Conservation (phyloP, 2,329 filamentous ascomycete genomes). For the Neonectria sp. region DNA sequence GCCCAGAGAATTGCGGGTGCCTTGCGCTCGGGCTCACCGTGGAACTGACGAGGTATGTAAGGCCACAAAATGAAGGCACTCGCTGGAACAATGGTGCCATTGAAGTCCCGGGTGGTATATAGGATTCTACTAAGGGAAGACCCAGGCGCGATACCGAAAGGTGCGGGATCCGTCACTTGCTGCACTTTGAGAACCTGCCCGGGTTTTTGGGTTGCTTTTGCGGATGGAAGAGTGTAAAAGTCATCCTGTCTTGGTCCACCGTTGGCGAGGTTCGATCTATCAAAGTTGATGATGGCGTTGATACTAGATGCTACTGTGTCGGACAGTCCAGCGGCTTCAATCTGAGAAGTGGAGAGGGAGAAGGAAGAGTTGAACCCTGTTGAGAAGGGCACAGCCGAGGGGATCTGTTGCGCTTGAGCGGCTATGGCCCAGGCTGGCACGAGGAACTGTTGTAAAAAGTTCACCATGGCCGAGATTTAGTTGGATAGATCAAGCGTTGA, state of each 20-base stretch:
- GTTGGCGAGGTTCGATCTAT: slow-evolving; percentile 32
- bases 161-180: slow-evolving; percentile 21
- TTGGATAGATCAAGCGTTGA: too few species aligned
- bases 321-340: slow-evolving; percentile 17
- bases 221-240: slow-evolving; percentile 32
- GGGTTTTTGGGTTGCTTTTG: not conserved
- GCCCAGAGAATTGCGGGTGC: slow-evolving; percentile 56
- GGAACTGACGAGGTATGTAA: slow-evolving; percentile 14
- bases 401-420: too few species aligned
- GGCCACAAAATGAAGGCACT: slow-evolving; percentile 34
- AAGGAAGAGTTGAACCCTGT: slow-evolving; percentile 38
- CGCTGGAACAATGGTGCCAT: slow-evolving; percentile 31
- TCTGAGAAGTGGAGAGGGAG: slow-evolving; percentile 16
- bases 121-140: slow-evolving; percentile 26
- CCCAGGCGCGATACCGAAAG: slow-evolving; percentile 20
- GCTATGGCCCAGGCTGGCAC: too few species aligned
- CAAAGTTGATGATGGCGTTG: slow-evolving; percentile 30
- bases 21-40: not conserved
- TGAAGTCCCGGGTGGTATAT: slow-evolving; percentile 30
- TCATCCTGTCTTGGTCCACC: slow-evolving; percentile 37
- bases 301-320: slow-evolving; percentile 19
- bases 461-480: too few species aligned
- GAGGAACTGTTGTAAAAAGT: too few species aligned
- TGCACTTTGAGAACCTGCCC: slow-evolving; percentile 35
- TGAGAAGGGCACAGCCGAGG: too few species aligned